Evolutionary conservation across 2,329 filamentous ascomycete genomes (phyloP).

Genomic region (Fusarium hostae): DNA sequence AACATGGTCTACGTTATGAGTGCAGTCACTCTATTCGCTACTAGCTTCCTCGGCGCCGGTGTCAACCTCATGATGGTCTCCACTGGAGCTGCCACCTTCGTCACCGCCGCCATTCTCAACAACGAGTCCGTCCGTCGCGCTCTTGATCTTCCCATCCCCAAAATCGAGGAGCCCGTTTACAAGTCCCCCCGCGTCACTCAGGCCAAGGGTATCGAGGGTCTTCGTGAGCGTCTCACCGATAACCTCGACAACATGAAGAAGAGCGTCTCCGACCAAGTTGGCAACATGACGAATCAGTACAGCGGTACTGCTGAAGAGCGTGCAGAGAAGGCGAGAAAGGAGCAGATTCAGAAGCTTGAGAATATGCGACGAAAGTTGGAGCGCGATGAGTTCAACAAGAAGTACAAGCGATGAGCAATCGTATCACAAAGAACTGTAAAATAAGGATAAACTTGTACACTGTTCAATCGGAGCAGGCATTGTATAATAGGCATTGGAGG

Average conservation of each 20-base stretch:
- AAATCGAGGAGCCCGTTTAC: constrained; percentile 46
- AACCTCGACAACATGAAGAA: constrained; percentile 53
- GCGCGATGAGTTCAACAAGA: constrained; percentile 53
- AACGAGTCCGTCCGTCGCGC: constrained; percentile 52
- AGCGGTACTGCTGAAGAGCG: constrained; percentile 48
- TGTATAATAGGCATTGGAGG: constrained; percentile 38
- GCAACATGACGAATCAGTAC: constrained; percentile 51
- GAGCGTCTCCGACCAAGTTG: constrained; percentile 49
- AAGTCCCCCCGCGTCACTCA: constrained; percentile 49
- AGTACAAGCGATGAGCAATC: constrained; percentile 51
- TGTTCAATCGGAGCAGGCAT: constrained; percentile 11
- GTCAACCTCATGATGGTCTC: constrained; percentile 62
- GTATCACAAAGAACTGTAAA: constrained; percentile 31
- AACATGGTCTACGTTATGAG: constrained; percentile 58
- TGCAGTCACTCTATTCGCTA: constrained; percentile 56
- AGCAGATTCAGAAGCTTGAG: constrained; percentile 51
- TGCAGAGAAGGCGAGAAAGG: constrained; percentile 50
- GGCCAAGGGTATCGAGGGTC: constrained; percentile 36
- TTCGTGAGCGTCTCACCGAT: constrained; percentile 48
- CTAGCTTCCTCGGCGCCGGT: constrained; percentile 59
- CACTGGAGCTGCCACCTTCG: constrained; percentile 51
- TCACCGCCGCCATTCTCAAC: constrained; percentile 54
- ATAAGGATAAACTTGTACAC: constrained; percentile 20
- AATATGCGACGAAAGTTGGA: constrained; percentile 50
- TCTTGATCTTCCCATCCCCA: constrained; percentile 52